A percentile compares a stretch with the other conserved stretches of the same genome.
These are phyloP conservation scores for Colletotrichum eleusines DNA, from an alignment of 2,329 filamentous ascomycete species.

Conservation along the genomic window DNA sequence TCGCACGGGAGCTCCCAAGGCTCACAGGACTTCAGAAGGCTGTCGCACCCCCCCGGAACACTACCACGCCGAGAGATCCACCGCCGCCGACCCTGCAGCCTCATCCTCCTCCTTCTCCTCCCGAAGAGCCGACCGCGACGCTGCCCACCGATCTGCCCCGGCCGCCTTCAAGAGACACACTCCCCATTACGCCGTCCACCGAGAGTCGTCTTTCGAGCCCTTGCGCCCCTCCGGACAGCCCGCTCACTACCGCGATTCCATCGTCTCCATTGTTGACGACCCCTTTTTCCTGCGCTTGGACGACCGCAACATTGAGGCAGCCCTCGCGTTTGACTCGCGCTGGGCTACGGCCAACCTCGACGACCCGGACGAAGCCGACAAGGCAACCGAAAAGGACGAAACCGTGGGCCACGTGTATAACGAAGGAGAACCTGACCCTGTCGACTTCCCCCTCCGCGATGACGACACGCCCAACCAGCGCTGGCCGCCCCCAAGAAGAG, in stretches of 20 bases:
- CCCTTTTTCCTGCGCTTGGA: conserved; percentile 65
- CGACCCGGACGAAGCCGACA: conserved; percentile 43
- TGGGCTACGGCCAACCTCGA: conserved; percentile 43
- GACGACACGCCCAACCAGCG: conserved; percentile 53
- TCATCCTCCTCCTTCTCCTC: conserved; percentile 27
- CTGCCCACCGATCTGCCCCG: conserved; percentile 43
- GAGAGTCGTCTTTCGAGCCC: conserved; percentile 41
- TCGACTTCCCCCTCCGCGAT: conserved; percentile 49
- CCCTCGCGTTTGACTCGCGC: conserved; percentile 45
- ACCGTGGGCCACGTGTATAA: conserved; percentile 41
- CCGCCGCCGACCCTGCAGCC: conserved; percentile 21
- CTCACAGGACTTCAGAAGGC: conserved; percentile 44
- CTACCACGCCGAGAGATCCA: conserved; percentile 19
- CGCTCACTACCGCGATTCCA: conserved; percentile 58
- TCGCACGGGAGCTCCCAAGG: conserved; percentile 41
- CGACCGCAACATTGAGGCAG: conserved; percentile 50
- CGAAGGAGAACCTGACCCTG: conserved; percentile 21
- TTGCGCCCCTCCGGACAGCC: conserved; percentile 46
- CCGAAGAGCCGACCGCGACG: conserved; percentile 40
- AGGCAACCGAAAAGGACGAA: conserved; percentile 41
- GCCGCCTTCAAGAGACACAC: conserved; percentile 40
- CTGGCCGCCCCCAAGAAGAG: conserved; percentile 62
- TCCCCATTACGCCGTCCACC: conserved; percentile 40
- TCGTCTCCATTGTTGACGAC: conserved; percentile 67
- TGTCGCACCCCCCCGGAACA: conserved; percentile 37